A percentile compares a stretch with the other conserved stretches of the same genome.
Conservation (phyloP, 208 protist species). For the Angomonas ambiguus region DNA sequence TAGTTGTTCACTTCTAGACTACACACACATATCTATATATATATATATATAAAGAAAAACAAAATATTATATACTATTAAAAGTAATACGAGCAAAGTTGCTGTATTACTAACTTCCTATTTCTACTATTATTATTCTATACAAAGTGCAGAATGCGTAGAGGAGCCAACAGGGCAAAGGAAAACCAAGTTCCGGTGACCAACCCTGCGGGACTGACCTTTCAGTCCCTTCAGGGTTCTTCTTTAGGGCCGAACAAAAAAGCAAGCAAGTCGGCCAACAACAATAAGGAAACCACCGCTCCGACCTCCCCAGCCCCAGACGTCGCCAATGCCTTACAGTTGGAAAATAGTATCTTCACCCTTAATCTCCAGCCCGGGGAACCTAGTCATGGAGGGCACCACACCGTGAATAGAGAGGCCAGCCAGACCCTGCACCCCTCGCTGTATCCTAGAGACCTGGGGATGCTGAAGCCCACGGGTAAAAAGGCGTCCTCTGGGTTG, state of each 20-base stretch:
- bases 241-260: constrained; percentile 5
- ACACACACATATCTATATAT: background rate
- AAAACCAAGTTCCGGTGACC: background rate
- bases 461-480: constrained; percentile 28
- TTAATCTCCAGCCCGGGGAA: constrained; percentile 1
- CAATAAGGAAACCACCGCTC: background rate
- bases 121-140: background rate
- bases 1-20: background rate
- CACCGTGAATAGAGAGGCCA: background rate
- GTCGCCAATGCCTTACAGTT: background rate
- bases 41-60: too few relatives aligned
- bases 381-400: background rate
- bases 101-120: too few relatives aligned
- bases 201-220: constrained; percentile 1
- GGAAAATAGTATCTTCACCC: background rate
- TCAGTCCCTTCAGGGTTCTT: constrained; percentile 1
- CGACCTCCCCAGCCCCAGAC: constrained; percentile 4
- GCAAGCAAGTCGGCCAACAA: background rate
- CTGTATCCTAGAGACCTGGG: constrained; percentile 29
- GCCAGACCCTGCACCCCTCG: constrained; percentile 3
- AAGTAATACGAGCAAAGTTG: too few relatives aligned
- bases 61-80: constrained; percentile 2
- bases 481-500: constrained; percentile 23
- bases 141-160: constrained; percentile 1
- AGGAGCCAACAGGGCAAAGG: background rate